A percentile compares a stretch with the other conserved stretches of the same genome.
Conservation (phyloP, 192 early-diverging fungal genomes). For the Mortierella alpina region DNA sequence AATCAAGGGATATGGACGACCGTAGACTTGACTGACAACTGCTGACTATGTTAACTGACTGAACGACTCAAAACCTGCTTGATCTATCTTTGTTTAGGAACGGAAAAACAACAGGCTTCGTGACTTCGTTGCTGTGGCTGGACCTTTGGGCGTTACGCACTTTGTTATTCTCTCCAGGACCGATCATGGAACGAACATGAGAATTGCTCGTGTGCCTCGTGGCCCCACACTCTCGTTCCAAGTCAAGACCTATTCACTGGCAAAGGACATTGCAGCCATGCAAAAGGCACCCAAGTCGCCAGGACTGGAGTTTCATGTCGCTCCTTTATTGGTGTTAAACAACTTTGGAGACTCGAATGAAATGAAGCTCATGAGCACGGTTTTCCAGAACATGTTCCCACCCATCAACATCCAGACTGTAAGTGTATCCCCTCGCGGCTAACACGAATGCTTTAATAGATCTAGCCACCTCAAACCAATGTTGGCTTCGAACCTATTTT, state of each 20-base stretch:
- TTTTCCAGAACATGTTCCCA: conserved; percentile 98
- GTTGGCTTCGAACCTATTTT: not conserved
- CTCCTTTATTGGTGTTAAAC: conserved; percentile 88
- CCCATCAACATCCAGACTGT: conserved; percentile 93
- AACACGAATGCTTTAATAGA: not conserved
- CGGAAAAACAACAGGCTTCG: conserved; percentile 91
- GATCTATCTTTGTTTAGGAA: conserved; percentile 64
- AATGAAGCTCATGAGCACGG: conserved; percentile 91
- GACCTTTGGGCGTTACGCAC: conserved; percentile 88
- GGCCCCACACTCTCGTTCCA: conserved; percentile 95
- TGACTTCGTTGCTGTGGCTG: conserved; percentile 91
- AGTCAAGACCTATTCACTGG: conserved; percentile 81
- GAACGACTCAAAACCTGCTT: not conserved
- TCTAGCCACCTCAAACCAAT: not conserved
- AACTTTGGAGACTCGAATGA: conserved; percentile 82
- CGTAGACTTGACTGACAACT: conserved; percentile 24
- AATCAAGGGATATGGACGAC: conserved; percentile 68
- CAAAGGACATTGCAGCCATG: conserved; percentile 83
- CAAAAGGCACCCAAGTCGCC: conserved; percentile 84
- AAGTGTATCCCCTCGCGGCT: conserved; percentile 20
- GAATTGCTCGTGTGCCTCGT: conserved; percentile 87
- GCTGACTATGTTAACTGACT: not conserved
- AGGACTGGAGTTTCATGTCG: conserved; percentile 77
- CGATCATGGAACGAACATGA: conserved; percentile 82
- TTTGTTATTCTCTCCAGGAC: conserved; percentile 90